Evolutionary conservation across 257 asterid genomes (phyloP).

Genomic region (Plantago ovata): DNA sequence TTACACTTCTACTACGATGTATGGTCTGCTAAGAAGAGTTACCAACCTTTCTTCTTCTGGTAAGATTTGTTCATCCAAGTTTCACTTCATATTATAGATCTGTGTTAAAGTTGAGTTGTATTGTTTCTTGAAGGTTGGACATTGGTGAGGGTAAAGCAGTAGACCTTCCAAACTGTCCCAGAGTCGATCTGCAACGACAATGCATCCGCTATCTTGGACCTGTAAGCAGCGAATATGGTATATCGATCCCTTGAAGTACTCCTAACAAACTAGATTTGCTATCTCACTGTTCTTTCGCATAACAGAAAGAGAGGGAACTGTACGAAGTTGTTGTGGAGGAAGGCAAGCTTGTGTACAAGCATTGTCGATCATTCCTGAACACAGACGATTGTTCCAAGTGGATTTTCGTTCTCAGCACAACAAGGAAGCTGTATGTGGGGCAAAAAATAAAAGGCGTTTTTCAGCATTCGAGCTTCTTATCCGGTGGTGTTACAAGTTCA

Average conservation of each 20-base stretch:
- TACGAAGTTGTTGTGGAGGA: conserved; percentile 54
- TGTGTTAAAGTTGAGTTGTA: too few relatives aligned
- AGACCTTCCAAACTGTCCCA: conserved; percentile 43
- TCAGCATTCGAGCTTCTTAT: conserved; percentile 13
- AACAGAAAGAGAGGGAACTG: conserved; percentile 54
- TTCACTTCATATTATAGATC: not conserved
- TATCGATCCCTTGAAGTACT: not conserved
- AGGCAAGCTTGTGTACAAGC: conserved; percentile 48
- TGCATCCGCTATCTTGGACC: conserved; percentile 70
- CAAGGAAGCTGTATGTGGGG: conserved; percentile 25
- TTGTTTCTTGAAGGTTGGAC: conserved; percentile 49
- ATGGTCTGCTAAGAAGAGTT: conserved; percentile 57
- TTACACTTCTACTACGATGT: conserved; percentile 58
- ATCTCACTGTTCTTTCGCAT: not conserved
- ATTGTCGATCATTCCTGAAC: conserved; percentile 40
- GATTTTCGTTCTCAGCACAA: conserved; percentile 70
- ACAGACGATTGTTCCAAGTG: conserved; percentile 54
- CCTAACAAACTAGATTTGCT: not conserved
- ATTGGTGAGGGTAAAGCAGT: conserved; percentile 71
- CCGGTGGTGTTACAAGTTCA: conserved; percentile 33
- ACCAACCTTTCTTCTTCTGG: conserved; percentile 81
- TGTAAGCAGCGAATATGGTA: too few relatives aligned
- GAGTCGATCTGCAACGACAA: conserved; percentile 48
- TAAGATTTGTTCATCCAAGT: conserved; percentile 19
- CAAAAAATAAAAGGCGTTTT: conserved; percentile 10